Evolutionary conservation across 768 basidiomycete species (phyloP), one percentile per base, ranked within the genome.

Genomic region (Psilocybe sp.): DNA sequence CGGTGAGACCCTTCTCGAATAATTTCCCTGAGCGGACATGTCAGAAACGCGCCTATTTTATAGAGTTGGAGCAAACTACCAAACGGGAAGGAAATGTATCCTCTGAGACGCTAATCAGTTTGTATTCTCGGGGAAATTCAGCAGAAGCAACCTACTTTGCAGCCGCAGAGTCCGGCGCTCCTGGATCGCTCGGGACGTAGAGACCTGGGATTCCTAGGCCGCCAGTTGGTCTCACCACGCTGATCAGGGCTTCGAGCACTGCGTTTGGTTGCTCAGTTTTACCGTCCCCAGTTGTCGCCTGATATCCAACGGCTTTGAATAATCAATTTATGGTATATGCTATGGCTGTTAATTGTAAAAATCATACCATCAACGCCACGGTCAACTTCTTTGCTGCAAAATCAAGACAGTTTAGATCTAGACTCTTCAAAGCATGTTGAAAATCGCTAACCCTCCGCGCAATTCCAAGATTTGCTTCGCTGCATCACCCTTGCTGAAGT

Each of bases 201-300:
- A 81, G 60, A 1, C 80, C 79, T 0, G 80, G 80, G 52, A 81
- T 76, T 2, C 80, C 80, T n/a, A 82, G 66, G 5, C 80, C 79
- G 1, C 79, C 80, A 15, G 78, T 79, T 12, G 79, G 73, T 23
- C 77, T 73, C 1, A 79, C 77, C 34, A 78, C 76, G n/a, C 68
- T 63, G 49, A 81, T 76, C 31, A 81, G 68, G 11, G 66, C 71
- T 52, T 78, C 76, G 18, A 82, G 69, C 5, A 82, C 76, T 1
- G 65, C 72, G 54, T 79, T 82, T 7, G 80, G 80, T 56, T 79
- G 71, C 57, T 81, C 80, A 5, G 75, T 81, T 60, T 78, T 79
- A 13, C 79, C 79, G 49, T 79, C 77, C 8, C 70, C 64, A 4
- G 72, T 70, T 1, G 76, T 78, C 5, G 81, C 80, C 57, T 80